A percentile compares a stretch with the other conserved stretches of the same genome.
Evolutionary conservation across 2,329 filamentous ascomycete species (phyloP).

Genomic region (Neurospora crassa): DNA sequence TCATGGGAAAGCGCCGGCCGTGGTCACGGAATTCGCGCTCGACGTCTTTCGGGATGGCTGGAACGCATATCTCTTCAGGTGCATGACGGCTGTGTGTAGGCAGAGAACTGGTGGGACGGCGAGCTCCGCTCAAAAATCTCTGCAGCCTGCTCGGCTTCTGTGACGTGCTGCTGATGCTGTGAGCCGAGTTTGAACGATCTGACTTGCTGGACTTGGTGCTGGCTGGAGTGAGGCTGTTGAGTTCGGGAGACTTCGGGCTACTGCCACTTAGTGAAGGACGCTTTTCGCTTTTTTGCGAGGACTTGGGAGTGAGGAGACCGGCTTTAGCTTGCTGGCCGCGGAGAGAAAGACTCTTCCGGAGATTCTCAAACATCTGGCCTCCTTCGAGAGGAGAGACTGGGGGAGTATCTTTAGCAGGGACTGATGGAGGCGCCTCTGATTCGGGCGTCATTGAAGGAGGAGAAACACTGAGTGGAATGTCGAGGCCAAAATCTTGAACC

Average conservation of each 20-base stretch:
- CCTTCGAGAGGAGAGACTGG: conserved; percentile 2
- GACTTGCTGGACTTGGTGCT: conserved; percentile 20
- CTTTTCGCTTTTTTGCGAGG: conserved; percentile 9
- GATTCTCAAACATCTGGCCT: conserved; percentile 8
- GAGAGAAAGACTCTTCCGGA: conserved; percentile 2
- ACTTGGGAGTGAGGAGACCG: conserved; percentile 1
- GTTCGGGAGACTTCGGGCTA: conserved; percentile 15
- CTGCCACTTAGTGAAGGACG: conserved; percentile 8
- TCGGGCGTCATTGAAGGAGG: conserved; percentile 5
- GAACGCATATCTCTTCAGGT: conserved; percentile 22
- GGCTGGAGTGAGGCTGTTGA: conserved; percentile 20
- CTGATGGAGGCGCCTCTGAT: conserved; percentile 22
- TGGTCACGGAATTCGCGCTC: conserved; percentile 28
- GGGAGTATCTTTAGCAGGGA: conserved; percentile 26
- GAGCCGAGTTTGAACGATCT: conserved; percentile 21
- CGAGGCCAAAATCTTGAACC: conserved; percentile 1
- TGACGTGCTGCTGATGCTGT: conserved; percentile 26
- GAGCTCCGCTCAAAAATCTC: conserved; percentile 29
- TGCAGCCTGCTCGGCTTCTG: conserved; percentile 30
- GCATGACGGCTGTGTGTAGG: conserved; percentile 25
- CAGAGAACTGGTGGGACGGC: conserved; percentile 19
- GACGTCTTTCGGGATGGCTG: conserved; percentile 27
- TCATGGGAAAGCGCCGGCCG: conserved; percentile 23
- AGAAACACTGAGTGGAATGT: conserved; percentile 1
- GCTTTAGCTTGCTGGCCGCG: conserved; percentile 1